Evolutionary conservation across 2,329 filamentous ascomycete species (phyloP).

Genomic region (Sphaerulina vaccinii): DNA sequence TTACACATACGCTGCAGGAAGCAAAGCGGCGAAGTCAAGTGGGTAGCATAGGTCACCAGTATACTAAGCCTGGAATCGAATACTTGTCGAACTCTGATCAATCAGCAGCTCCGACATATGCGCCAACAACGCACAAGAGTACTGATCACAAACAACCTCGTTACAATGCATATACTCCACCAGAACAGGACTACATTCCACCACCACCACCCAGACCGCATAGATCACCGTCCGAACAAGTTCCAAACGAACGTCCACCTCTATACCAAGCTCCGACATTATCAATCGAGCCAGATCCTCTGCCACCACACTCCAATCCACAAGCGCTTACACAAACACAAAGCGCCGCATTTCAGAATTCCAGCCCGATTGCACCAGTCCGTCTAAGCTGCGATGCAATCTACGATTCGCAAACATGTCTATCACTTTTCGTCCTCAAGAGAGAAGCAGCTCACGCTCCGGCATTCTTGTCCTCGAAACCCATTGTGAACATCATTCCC

Average conservation of each 20-base stretch:
- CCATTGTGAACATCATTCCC: conserved; percentile 21
- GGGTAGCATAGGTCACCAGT: conserved; percentile 7
- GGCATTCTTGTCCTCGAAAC: conserved; percentile 25
- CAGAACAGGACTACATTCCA: neutral
- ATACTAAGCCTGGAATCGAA: conserved; percentile 4
- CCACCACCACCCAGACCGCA: conserved; percentile 11
- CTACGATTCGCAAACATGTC: conserved; percentile 15
- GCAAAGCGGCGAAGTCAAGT: conserved; percentile 1
- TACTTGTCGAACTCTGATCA: neutral
- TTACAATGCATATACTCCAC: conserved; percentile 1
- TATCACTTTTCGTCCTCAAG: conserved; percentile 21
- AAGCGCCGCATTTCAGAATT: conserved; percentile 19
- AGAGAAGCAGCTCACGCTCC: conserved; percentile 24
- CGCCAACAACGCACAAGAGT: neutral
- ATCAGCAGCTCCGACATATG: neutral
- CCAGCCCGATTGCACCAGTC: conserved; percentile 21
- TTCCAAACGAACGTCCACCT: neutral
- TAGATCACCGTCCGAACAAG: neutral
- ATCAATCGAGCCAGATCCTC: conserved; percentile 23
- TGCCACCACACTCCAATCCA: conserved; percentile 28
- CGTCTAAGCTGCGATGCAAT: conserved; percentile 23
- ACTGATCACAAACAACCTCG: neutral
- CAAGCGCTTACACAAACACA: conserved; percentile 25
- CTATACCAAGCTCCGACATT: conserved; percentile 1
- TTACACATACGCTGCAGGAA: conserved; percentile 11